Conservation (phyloP, 805 yeast species). For the Peterozyma toletana region DNA sequence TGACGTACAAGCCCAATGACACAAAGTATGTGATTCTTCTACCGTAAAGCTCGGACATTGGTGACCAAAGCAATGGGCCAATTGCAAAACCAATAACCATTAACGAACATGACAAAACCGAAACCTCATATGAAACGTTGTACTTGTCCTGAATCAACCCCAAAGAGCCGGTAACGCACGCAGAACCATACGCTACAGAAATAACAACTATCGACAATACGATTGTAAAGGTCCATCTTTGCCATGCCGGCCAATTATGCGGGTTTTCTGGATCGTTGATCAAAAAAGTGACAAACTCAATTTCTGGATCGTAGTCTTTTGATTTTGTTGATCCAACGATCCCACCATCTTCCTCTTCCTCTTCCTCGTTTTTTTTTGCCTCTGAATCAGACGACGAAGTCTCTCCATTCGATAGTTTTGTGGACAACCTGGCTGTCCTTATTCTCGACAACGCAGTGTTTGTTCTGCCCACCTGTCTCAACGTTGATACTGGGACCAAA, state of each 20-base stretch:
- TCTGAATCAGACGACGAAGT: conserved; percentile 7
- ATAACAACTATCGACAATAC: conserved; percentile 67
- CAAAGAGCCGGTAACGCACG: conserved; percentile 84
- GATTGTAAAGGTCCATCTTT: conserved; percentile 63
- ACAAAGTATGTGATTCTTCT: conserved; percentile 77
- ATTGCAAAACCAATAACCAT: conserved; percentile 87
- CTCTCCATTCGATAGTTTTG: not conserved
- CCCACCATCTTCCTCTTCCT: conserved; percentile 18
- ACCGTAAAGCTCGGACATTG: conserved; percentile 79
- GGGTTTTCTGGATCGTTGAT: conserved; percentile 86
- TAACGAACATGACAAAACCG: conserved; percentile 71
- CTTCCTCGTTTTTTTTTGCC: conserved; percentile 14
- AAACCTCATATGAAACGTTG: conserved; percentile 69
- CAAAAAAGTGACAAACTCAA: conserved; percentile 79
- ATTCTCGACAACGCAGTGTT: conserved; percentile 13
- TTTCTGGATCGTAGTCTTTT: conserved; percentile 48
- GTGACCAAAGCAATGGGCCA: conserved; percentile 89
- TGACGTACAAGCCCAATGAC: conserved; percentile 64
- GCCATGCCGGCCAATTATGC: conserved; percentile 62
- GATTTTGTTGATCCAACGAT: conserved; percentile 14
- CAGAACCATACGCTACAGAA: conserved; percentile 89
- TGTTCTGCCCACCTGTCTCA: conserved; percentile 58
- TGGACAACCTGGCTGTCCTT: conserved; percentile 9
- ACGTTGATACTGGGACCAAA: conserved; percentile 71
- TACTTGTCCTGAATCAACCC: conserved; percentile 58